Percentiles rank a stretch among this genome's conserved stretches.
These are phyloP conservation scores for Fusarium anthophilum DNA, from an alignment of 2,329 filamentous ascomycete species.

Conservation along the genomic window DNA sequence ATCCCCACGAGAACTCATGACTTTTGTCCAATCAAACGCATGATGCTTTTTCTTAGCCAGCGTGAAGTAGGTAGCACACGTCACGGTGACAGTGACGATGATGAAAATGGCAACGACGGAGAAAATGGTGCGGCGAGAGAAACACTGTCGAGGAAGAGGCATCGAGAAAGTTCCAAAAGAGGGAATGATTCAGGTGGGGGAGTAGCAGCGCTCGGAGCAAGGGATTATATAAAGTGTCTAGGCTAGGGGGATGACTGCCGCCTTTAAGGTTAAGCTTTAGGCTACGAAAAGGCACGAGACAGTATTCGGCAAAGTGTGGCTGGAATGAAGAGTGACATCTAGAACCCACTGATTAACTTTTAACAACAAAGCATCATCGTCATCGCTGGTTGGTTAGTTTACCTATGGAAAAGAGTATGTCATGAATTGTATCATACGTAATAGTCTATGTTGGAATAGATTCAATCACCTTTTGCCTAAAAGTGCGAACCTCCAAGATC, in stretches of 20 bases:
- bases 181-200: not conserved
- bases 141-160: slow-evolving; percentile 16
- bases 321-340: not conserved
- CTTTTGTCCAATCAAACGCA: slow-evolving; percentile 21
- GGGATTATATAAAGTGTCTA: not conserved
- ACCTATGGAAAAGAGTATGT: rapidly evolving
- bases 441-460: too few relatives aligned
- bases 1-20: slow-evolving; percentile 20
- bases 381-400: not conserved
- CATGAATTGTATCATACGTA: not conserved
- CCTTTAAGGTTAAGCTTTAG: too few relatives aligned
- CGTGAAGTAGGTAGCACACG: slow-evolving; percentile 13
- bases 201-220: not conserved
- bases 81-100: not conserved
- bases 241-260: too few relatives aligned
- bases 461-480: too few relatives aligned
- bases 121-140: slow-evolving; percentile 3
- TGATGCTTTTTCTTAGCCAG: not conserved
- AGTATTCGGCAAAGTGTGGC: not conserved
- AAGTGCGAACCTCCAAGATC: too few relatives aligned
- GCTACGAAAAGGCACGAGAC: not conserved
- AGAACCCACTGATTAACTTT: not conserved
- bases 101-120: not conserved
- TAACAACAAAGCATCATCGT: not conserved
- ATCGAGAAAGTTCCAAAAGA: not conserved